Evolutionary conservation across 2,329 filamentous ascomycete species (phyloP).

Genomic region (Endoconidiophora laricicola): DNA sequence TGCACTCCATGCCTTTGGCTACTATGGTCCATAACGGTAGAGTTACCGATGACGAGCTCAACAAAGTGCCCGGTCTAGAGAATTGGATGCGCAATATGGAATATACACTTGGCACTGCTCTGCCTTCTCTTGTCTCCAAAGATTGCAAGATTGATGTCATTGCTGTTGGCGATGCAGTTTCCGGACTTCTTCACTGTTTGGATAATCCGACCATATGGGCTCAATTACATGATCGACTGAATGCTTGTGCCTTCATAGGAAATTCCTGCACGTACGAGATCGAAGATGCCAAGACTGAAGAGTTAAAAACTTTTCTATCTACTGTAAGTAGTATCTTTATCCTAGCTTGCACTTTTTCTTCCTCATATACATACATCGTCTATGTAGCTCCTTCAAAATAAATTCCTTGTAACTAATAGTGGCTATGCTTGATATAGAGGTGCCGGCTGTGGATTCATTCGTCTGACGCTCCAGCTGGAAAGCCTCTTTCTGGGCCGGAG

Average conservation of each 20-base stretch:
- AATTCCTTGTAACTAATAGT: constrained; percentile 15
- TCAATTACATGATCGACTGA: constrained; percentile 26
- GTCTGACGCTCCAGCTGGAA: constrained; percentile 18
- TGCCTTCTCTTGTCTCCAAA: constrained; percentile 31
- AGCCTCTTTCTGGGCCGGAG: constrained; percentile 34
- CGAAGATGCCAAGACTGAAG: constrained; percentile 25
- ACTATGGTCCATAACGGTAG: constrained; percentile 44
- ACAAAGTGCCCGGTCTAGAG: constrained; percentile 4
- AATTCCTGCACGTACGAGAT: constrained; percentile 22
- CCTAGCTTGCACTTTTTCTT: neutral
- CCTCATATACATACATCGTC: neutral
- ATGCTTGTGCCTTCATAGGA: constrained; percentile 33
- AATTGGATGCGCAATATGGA: constrained; percentile 25
- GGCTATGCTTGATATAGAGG: constrained; percentile 25
- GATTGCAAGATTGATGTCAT: constrained; percentile 51
- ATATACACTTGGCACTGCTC: constrained; percentile 48
- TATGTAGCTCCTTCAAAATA: neutral
- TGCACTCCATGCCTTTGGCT: constrained; percentile 41
- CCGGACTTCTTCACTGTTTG: constrained; percentile 38
- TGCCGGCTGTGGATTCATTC: constrained; percentile 45
- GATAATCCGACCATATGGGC: constrained; percentile 39
- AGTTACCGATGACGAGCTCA: constrained; percentile 29
- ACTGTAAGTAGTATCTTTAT: constrained; percentile 24
- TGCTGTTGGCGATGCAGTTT: constrained; percentile 47
- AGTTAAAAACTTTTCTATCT: constrained; percentile 32